Conservation (phyloP, 352 stramenopile species). For the Aphanomyces astaci region DNA sequence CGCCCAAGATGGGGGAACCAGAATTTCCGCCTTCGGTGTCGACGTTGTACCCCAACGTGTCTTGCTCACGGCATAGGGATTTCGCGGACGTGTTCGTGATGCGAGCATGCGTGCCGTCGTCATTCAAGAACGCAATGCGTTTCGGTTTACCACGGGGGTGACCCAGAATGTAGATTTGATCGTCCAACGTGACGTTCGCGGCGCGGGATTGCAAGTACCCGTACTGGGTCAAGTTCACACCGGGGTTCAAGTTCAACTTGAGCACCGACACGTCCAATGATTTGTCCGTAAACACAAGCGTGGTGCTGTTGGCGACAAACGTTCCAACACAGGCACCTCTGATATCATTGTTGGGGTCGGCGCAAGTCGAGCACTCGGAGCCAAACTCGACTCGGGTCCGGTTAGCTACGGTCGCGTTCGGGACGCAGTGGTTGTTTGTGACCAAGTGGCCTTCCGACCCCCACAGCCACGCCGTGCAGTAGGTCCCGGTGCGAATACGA, state of each 20-base stretch:
- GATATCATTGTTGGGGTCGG: constrained; percentile 26
- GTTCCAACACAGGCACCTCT: constrained; percentile 30
- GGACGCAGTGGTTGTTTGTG: constrained; percentile 64
- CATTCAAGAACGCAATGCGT: constrained; percentile 38
- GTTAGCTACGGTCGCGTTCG: constrained; percentile 23
- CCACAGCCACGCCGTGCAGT: constrained; percentile 57
- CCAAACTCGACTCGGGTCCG: constrained; percentile 42
- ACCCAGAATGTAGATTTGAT: constrained; percentile 55
- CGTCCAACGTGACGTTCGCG: constrained; percentile 34
- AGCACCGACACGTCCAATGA: constrained; percentile 51
- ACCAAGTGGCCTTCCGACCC: constrained; percentile 25
- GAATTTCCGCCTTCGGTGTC: not conserved
- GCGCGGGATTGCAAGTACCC: constrained; percentile 39
- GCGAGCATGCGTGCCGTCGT: constrained; percentile 37
- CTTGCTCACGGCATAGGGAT: not conserved
- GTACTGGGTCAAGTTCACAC: constrained; percentile 31
- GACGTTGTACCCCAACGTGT: not conserved
- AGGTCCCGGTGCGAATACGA: constrained; percentile 44
- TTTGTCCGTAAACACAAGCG: constrained; percentile 34
- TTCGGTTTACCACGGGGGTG: constrained; percentile 54
- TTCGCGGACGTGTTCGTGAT: constrained; percentile 28
- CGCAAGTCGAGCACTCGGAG: constrained; percentile 44
- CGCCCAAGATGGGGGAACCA: not conserved
- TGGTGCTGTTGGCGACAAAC: constrained; percentile 38
- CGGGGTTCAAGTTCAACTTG: constrained; percentile 39